phyloP scores from a whole-genome alignment of 331 rosid genomes.

The Arachis monticola region DNA sequence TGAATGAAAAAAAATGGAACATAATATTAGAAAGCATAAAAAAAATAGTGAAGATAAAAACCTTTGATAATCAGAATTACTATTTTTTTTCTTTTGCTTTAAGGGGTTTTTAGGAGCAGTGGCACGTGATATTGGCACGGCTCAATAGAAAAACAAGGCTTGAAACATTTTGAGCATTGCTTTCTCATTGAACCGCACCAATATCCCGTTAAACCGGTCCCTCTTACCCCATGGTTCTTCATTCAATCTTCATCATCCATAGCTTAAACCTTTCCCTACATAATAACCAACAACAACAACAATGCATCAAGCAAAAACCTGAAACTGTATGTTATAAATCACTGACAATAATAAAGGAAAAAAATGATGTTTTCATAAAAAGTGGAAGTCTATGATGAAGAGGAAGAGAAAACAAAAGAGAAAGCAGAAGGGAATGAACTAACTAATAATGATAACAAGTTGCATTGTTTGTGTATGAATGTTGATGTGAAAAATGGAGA shows the following conservation, averaged over 20 bases:
- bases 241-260: not conserved
- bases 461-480: too few relatives aligned
- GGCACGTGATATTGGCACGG: slow-evolving; percentile 98
- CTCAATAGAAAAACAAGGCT: slow-evolving; percentile 83
- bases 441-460: too few relatives aligned
- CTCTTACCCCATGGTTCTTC: not conserved
- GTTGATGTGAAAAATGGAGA: slow-evolving; percentile 15
- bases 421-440: too few relatives aligned
- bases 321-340: not conserved
- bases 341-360: not conserved
- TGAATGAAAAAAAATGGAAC: slow-evolving; percentile 4
- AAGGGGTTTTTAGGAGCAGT: slow-evolving; percentile 42
- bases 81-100: too few relatives aligned
- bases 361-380: too few relatives aligned
- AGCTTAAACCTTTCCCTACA: not conserved
- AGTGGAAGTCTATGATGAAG: slow-evolving; percentile 28
- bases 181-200: slow-evolving; percentile 99
- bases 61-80: not conserved
- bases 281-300: not conserved
- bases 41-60: not conserved
- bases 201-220: slow-evolving; percentile 77
- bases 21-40: not conserved
- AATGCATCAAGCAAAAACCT: not conserved
- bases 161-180: slow-evolving; percentile 47
- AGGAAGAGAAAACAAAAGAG: slow-evolving; percentile 1